A percentile compares a stretch with the other conserved stretches of the same genome.
Evolutionary conservation across 257 asterid species (phyloP).

Genomic region (Ballota nigra): DNA sequence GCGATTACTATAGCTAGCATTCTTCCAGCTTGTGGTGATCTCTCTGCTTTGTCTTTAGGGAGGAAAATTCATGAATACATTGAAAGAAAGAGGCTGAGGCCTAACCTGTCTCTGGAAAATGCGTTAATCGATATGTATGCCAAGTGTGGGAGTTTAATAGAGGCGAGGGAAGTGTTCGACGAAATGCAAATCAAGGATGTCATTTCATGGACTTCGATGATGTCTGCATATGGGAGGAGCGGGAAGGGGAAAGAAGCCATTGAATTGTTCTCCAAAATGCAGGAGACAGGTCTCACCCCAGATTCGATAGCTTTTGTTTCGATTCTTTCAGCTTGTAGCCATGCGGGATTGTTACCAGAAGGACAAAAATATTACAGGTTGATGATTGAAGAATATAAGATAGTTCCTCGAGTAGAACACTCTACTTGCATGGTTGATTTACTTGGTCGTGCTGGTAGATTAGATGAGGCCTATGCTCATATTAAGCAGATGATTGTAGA

Average conservation of each 20-base stretch:
- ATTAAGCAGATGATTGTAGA: constrained; percentile 55
- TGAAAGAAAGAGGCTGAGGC: constrained; percentile 41
- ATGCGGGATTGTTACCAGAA: constrained; percentile 66
- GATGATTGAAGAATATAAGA: constrained; percentile 60
- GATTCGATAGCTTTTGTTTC: constrained; percentile 90
- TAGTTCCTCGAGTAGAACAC: constrained; percentile 77
- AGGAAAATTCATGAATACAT: constrained; percentile 53
- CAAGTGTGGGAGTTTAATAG: constrained; percentile 75
- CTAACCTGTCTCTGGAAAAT: constrained; percentile 74
- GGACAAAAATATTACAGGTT: constrained; percentile 50
- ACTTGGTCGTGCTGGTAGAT: constrained; percentile 70
- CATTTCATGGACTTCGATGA: constrained; percentile 89
- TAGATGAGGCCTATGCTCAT: constrained; percentile 66
- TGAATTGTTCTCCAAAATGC: constrained; percentile 59
- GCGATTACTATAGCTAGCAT: constrained; percentile 65
- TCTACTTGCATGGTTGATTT: constrained; percentile 86
- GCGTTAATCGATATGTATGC: constrained; percentile 94
- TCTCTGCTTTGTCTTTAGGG: constrained; percentile 67
- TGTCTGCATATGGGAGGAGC: constrained; percentile 79
- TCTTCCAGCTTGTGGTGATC: constrained; percentile 96
- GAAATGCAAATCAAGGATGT: constrained; percentile 62
- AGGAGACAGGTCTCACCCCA: constrained; percentile 47
- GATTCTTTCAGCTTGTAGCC: constrained; percentile 90
- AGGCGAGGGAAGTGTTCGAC: constrained; percentile 81
- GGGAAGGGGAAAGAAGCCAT: constrained; percentile 75